These are phyloP conservation scores for Phalaenopsis hybrid DNA, from an alignment of 116 monocot species.

Conservation along the genomic window DNA sequence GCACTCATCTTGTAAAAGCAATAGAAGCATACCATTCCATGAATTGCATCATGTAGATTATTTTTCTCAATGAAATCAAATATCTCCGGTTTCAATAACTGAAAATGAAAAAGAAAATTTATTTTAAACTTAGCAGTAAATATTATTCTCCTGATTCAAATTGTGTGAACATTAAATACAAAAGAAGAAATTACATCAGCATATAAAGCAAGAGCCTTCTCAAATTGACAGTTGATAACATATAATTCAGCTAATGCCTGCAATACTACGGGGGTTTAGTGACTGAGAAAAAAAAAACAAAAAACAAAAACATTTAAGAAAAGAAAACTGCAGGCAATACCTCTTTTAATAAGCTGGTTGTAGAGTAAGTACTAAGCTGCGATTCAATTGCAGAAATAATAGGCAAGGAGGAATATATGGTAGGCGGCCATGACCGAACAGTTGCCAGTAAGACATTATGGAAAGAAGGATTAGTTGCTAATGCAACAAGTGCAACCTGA, in stretches of 20 bases:
- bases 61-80: too few relatives aligned
- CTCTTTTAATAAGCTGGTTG: conserved; percentile 85
- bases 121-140: not conserved
- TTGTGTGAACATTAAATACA: not conserved
- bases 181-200: conserved; percentile 55
- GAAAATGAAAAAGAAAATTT: conserved; percentile 22
- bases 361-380: conserved; percentile 69
- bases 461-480: conserved; percentile 81
- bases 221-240: conserved; percentile 70
- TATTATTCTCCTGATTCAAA: not conserved
- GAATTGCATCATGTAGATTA: too few relatives aligned
- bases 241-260: conserved; percentile 95
- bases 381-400: conserved; percentile 97
- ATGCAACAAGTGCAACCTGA: conserved; percentile 92
- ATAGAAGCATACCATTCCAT: too few relatives aligned
- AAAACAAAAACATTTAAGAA: not conserved
- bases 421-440: conserved; percentile 76
- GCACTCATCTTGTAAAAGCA: too few relatives aligned
- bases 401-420: conserved; percentile 70
- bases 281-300: not conserved
- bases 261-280: conserved; percentile 13
- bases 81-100: conserved; percentile 90
- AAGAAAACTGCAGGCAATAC: conserved; percentile 15
- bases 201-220: conserved; percentile 77
- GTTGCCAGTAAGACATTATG: conserved; percentile 76